Evolutionary conservation across 768 basidiomycete genomes (phyloP), one percentile per base, ranked within the genome.

Genomic region (Trichaptum fuscoviolaceum): DNA sequence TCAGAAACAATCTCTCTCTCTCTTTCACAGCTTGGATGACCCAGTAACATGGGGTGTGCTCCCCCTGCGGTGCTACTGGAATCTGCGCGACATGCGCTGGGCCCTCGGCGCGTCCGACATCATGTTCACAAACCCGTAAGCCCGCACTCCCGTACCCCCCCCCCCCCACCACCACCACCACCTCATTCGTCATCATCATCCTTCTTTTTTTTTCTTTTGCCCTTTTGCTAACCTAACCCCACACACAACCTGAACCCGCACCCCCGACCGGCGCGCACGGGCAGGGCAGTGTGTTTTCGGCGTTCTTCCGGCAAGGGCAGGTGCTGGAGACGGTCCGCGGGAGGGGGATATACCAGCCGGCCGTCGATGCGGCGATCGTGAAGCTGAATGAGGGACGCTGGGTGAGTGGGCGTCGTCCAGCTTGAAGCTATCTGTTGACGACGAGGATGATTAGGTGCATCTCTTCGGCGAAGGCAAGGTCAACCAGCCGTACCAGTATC

Each of bases 271-370:
- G n/a, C n/a, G n/a, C n/a, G n/a, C 24, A 15, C 12, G 4, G 63
- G 17, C 62, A 65, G 71, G 68, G 65, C 75, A 95, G 93, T 76
- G 70, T 93, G 59, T 88, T 91, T 80, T 90, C 91, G 0, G 80
- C 84, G 64, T 96, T 97, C 81, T 97, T 99, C 76, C 83, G 87
- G 63, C 82, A 87, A 15, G 96, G 96, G 9, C 96, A 97, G 76
- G 93, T 94, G 24, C 82, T 97, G 65, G 94, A 99, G 76, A 97
- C 95, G 0, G 88, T 94, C 73, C 84, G 96, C 62, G 96, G 96
- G n/a, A 83, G 84, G 30, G 96, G 96, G 1, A 86, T 97, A 65
- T 90, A 90, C 75, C 96, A 99, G 73, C 84, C 86, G 25, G 92
- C 96, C 17, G 83, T 99, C 4, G 90, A 97, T 75, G 71, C 79